Conservation (phyloP, 805 yeast genomes). For the Yarrowia hollandica region DNA sequence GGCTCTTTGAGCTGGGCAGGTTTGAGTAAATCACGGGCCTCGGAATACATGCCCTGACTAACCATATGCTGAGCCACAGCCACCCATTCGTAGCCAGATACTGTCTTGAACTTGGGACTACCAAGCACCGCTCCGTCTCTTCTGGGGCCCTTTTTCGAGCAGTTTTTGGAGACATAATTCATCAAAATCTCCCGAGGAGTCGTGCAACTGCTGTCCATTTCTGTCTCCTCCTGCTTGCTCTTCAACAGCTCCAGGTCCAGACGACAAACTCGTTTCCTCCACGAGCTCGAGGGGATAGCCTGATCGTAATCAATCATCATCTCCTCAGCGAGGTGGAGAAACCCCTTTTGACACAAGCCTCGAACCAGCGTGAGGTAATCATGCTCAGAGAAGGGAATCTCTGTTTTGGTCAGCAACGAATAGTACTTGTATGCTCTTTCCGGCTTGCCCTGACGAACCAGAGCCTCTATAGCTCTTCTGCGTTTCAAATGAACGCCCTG, state of each 20-base stretch:
- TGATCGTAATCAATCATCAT: neutral
- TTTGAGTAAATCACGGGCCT: constrained; percentile 6
- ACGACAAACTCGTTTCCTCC: constrained; percentile 13
- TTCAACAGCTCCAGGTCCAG: neutral
- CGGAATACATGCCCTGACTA: neutral
- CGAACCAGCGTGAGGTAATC: constrained; percentile 6
- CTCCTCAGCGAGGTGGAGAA: neutral
- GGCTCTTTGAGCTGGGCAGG: neutral
- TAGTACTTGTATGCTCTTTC: constrained; percentile 16
- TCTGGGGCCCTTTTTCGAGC: neutral
- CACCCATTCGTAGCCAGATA: neutral
- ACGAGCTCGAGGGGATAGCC: neutral
- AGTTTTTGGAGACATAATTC: neutral
- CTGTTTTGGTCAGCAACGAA: neutral
- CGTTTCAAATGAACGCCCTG: constrained; percentile 1
- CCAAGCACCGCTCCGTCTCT: neutral
- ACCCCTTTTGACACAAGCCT: neutral
- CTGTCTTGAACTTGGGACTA: neutral
- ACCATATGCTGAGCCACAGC: constrained; percentile 13
- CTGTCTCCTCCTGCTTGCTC: neutral
- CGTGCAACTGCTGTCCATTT: neutral
- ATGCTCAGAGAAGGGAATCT: constrained; percentile 20
- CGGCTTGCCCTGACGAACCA: neutral
- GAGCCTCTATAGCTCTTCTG: constrained; percentile 3
- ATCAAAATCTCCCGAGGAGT: neutral